Base-by-base conservation (phyloP, 192 early-diverging fungal genomes). In the Geranomyces variabilis region DNA sequence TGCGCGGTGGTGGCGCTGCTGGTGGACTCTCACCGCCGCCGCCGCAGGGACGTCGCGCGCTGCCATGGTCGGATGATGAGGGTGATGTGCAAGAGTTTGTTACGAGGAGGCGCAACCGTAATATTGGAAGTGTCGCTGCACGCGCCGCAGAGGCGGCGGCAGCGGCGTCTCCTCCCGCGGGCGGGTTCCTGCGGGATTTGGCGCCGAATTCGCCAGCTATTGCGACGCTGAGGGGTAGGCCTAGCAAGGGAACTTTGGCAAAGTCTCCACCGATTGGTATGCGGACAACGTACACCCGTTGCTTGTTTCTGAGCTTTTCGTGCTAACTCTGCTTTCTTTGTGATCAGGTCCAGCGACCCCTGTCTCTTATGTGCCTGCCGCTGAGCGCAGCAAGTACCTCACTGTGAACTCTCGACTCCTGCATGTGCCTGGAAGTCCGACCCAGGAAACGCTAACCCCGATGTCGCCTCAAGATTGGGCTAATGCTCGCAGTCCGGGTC, bases 11-110 rank as follows among this genome's bases (percentile, higher is more conserved):
- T 26, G 28, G 21, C 28, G 43, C 12, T 8, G 29, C 51, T 28
- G n/a, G n/a, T n/a, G n/a, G n/a, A n/a, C 10, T 10, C 3, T 41
- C 36, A 41, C 36, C 36, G 5, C 8, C 36, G 21, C 61, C 59
- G 15, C 70, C 70, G 41, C 53, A 72, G 28, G 66, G 65, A 13
- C 12, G 49, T 17, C 67, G 77, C 24, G 66, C 64, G 10, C 67
- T 78, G 26, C 77, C 77, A 17, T 78, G 77, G 77, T 77, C 75
- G 43, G 71, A 75, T 47, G 74, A 74, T 44, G 76, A 73, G 26
- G 80, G 68, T 24, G 80, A 68, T 45, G 73, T 62, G 17, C 68
- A 76, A 36, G 63, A 69, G 33, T 71, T 70, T 58, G 60, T 68
- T 8, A 33, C 44, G 21, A 3, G 63, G 2, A 3, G 63, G 41